These are phyloP conservation scores for Rhodocollybia butyracea DNA, from an alignment of 768 basidiomycete species.

Conservation along the genomic window DNA sequence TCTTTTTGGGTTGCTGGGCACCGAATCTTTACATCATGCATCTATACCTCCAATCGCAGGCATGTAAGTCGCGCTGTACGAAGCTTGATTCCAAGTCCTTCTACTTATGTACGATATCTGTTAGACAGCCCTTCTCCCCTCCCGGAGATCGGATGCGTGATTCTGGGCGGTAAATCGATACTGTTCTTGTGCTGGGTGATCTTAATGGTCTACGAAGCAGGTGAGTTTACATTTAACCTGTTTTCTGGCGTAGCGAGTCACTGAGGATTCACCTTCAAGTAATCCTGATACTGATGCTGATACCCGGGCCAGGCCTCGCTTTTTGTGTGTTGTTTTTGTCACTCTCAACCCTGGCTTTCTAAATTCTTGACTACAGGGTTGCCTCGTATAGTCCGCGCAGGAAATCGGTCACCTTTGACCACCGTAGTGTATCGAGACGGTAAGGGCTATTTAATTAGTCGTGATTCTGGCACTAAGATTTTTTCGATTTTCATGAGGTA, in stretches of 20 bases:
- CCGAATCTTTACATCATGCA: slow-evolving; percentile 2
- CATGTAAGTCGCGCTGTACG: slow-evolving; percentile 7
- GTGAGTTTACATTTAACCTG: not conserved
- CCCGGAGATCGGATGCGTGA: not conserved
- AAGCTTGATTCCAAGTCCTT: not conserved
- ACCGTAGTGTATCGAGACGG: not conserved
- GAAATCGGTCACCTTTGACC: not conserved
- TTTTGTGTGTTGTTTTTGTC: not conserved
- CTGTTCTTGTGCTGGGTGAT: not conserved
- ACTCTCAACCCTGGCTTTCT: not conserved
- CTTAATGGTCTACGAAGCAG: not conserved
- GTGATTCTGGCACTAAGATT: not conserved
- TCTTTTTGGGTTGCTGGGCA: slow-evolving; percentile 9
- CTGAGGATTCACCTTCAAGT: not conserved
- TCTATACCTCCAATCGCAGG: slow-evolving; percentile 4
- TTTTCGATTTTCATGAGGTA: not conserved
- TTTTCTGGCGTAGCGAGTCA: not conserved
- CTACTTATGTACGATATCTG: not conserved
- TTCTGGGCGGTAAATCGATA: not conserved
- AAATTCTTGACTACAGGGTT: not conserved
- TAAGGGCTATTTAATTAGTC: not conserved
- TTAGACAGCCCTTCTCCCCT: not conserved
- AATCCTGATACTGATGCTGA: not conserved
- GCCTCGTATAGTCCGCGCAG: not conserved
- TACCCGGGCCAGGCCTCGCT: not conserved